These are phyloP conservation scores for Xylona heveae DNA, from an alignment of 495 filamentous ascomycete genomes.

Conservation along the genomic window DNA sequence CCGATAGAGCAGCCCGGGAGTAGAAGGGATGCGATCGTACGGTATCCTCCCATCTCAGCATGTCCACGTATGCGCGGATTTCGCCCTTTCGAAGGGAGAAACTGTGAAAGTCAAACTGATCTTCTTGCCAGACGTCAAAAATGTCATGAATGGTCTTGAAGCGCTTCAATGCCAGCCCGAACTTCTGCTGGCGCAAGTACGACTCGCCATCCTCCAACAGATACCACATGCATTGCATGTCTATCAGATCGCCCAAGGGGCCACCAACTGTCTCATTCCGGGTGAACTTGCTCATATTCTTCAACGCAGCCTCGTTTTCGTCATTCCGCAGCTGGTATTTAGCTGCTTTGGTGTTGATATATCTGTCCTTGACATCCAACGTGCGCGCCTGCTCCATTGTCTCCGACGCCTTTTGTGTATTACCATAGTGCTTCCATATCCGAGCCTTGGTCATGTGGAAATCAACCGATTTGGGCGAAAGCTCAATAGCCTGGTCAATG, in stretches of 20 bases:
- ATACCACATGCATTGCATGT: slow-evolving; percentile 99
- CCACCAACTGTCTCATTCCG: slow-evolving; percentile 75
- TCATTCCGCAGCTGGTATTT: slow-evolving; percentile 94
- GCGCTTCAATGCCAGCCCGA: slow-evolving; percentile 76
- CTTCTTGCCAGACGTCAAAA: slow-evolving; percentile 93
- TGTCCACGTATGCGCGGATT: slow-evolving; percentile 84
- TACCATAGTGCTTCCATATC: slow-evolving; percentile 82
- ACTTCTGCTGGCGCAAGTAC: slow-evolving; percentile 61
- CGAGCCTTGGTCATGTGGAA: slow-evolving; percentile 90
- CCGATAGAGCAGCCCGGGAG: slow-evolving; percentile 61
- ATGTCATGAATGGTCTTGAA: slow-evolving; percentile 73
- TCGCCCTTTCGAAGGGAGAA: slow-evolving; percentile 92
- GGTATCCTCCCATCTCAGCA: slow-evolving; percentile 88
- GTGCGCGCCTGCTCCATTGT: slow-evolving; percentile 74
- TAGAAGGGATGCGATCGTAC: slow-evolving; percentile 87
- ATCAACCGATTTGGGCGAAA: slow-evolving; percentile 62
- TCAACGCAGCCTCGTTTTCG: slow-evolving; percentile 61
- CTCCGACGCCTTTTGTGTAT: slow-evolving; percentile 57
- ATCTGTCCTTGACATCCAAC: slow-evolving; percentile 74
- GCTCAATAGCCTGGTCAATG: slow-evolving; percentile 63
- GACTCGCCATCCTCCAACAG: slow-evolving; percentile 87
- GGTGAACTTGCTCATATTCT: slow-evolving; percentile 89
- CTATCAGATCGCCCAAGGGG: slow-evolving; percentile 71
- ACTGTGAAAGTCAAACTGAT: slow-evolving; percentile 97
- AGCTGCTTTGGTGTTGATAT: slow-evolving; percentile 95